Base-by-base conservation (phyloP, 352 stramenopile genomes). In the Phytophthora uliginosa region DNA sequence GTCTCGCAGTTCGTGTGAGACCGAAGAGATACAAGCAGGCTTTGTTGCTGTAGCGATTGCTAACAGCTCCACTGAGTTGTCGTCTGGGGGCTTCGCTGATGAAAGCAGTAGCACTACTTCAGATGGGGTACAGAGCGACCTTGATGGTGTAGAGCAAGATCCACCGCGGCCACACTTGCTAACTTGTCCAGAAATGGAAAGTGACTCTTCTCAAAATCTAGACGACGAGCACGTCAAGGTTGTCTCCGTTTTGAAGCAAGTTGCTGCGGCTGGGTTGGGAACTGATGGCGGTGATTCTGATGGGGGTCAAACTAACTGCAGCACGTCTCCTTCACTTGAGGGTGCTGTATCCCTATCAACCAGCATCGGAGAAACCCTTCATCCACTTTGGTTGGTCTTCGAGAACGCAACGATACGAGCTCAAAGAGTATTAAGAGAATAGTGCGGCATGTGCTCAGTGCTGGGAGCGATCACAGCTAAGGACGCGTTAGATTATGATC, bases 401-500 rank as follows among this genome's bases (percentile, higher is more conserved):
- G 40, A 58, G 17, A 61, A 8, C 45, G 60, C 59, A 56, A 52
- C 66, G 17, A 71, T 9, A 20, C 60, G 31, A 54, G 55, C 53
- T 38, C 36, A 68, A 38, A 65, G 31, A 13, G 22, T 53, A 17
- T 20, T 77, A 12, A 57, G 52, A n/a, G 65, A 26, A 18, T 42
- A 63, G 4, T 54, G 54, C 55, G 31, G 15, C 2, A 50, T 77
- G 7, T 26, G 15, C 18, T 60, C 63, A 0, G 7, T 58, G 18
- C 6, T 48, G 15, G 31, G 24, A 38, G 47, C 22, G 13, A 5
- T 51, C 8, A 50, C 59, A 20, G 18, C 17, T 22, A 13, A 66
- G 13, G 65, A 77, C 24, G 66, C 65, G 7, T 33, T 33, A 10
- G 65, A 70, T 55, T 74, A 74, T 28, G 71, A 77, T 67, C 12